Base-by-base conservation (phyloP, 768 basidiomycete genomes). In the Dioszegia aurantiaca region DNA sequence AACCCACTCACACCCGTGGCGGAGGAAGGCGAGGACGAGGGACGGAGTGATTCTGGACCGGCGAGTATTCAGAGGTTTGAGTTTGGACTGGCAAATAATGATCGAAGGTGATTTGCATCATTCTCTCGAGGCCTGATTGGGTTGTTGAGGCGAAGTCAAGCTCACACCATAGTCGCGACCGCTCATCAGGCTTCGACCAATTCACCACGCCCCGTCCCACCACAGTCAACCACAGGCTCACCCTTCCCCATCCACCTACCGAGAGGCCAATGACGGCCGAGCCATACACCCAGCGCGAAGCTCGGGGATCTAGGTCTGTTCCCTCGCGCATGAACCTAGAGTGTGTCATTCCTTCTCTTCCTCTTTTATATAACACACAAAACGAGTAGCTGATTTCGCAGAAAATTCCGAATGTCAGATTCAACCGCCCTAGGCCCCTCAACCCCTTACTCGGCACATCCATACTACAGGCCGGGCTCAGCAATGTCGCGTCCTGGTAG, bases 31-130 rank as follows among this genome's bases (percentile, higher is more conserved):
- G 37, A 41, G 21, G 51, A 53, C n/a, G 33, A 36, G 17, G 51
- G 51, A 14, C 40, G 40, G 26, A 40, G 17, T 9, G 51, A 53
- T 53, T 40, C 37, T 4, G 51, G 51, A 53, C 51, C 51, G 36
- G 31, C 33, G n/a, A 53, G 51, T 53, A 53, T 53, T 14, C 36
- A 40, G n/a, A 14, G 37, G 17, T 40, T 53, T 17, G 51, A 53
- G n/a, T 24, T 53, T 19, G 39, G 33, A 8, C 19, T 53, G 37
- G 51, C 51, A 2, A 41, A 27, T n/a, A n/a, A n/a, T 27, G 4
- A 40, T 24, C 23, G 36, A 40, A 5, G 21, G 51, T 53, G 19
- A 51, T 31, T 27, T 51, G 16, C 36, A 36, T 31, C 12, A 30
- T 14, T n/a, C 46, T n/a, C n/a, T n/a, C n/a, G n/a, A 11, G 26